Conservation (phyloP, 1,284 basidiomycete genomes). For the Trametes versicolor region DNA sequence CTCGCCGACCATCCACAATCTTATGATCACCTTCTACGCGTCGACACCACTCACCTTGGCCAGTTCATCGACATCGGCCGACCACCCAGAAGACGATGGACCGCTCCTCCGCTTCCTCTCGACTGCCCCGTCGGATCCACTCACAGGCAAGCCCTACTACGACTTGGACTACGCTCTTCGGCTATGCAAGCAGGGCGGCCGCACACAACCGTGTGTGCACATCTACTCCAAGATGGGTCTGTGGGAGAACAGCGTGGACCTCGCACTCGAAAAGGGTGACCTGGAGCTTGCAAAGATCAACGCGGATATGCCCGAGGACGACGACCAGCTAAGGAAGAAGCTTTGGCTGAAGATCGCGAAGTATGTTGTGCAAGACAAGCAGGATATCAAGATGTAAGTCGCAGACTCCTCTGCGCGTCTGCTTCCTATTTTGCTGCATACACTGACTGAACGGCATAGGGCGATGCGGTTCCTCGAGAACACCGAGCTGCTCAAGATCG, state of each 20-base stretch:
- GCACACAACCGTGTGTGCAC: slow-evolving; percentile 92
- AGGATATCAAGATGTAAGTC: slow-evolving; percentile 92
- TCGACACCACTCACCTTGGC: slow-evolving; percentile 51
- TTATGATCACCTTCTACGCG: slow-evolving; percentile 90
- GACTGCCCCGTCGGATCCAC: slow-evolving; percentile 84
- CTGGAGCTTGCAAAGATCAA: slow-evolving; percentile 93
- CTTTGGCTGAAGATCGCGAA: slow-evolving; percentile 98
- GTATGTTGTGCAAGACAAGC: slow-evolving; percentile 96
- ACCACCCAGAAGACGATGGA: slow-evolving; percentile 71
- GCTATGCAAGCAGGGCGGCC: slow-evolving; percentile 84
- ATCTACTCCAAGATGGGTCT: slow-evolving; percentile 99
- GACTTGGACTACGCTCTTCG: slow-evolving; percentile 97
- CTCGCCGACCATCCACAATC: slow-evolving; percentile 92
- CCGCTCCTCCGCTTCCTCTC: slow-evolving; percentile 88
- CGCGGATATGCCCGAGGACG: slow-evolving; percentile 93
- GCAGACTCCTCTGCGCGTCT: background rate
- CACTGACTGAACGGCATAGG: slow-evolving; percentile 51
- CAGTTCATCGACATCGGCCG: slow-evolving; percentile 49
- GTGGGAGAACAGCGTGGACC: slow-evolving; percentile 95
- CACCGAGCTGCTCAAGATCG: slow-evolving; percentile 95
- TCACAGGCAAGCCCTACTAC: slow-evolving; percentile 91
- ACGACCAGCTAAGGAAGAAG: slow-evolving; percentile 88
- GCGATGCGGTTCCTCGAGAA: slow-evolving; percentile 97
- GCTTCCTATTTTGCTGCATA: background rate
- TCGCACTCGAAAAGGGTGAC: slow-evolving; percentile 94